Base-by-base conservation (phyloP, 176 grass and related monocot species). In the Bothriochloa decipiens region DNA sequence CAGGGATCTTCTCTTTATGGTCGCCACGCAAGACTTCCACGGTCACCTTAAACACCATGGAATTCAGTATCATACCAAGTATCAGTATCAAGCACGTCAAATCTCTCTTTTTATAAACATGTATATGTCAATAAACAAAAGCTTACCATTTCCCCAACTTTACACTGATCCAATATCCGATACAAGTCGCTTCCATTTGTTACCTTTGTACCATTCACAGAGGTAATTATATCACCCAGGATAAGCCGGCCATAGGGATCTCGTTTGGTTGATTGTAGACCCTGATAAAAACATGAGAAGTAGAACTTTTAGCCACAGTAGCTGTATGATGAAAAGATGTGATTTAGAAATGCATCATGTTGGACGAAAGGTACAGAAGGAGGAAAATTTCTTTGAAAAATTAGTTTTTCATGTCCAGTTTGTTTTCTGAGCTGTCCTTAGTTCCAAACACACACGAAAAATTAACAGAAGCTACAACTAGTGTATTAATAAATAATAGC, bases 11-110 rank as follows among this genome's bases (percentile, higher is more conserved):
- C 93, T 99, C 96, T 84, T 94, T 94, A 9, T 96, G 91, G 11
- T 99, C 96, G 29, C 91, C 96, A 50, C 96, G 91, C 84, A 99
- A 81, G 28, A 99, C 96, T 87, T 99, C 96, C 62, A 99, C 93
- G 0, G 84, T 92, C 83, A 99, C 89, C 93, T 99, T 62, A 18
- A 85, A 26, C 35, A 86, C 13, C 74, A 41, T 15, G 63, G 0
- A 68, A 47, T 25, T 64, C 22, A 63, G 78, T 13, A 72, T 8
- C 46, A n/a, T 23, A 27, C 57, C 47, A 41, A 39, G 20, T 80
- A 70, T 17, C 22, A 47, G 66, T 80, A 70, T 18, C n/a, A 58
- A 71, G 25, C 22, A 46, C 18, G 41, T 29, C 23, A 68, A 23
- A 11, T 68, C 15, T 43, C 12, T 55, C 2, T 53, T 67, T 82